Percentiles rank a stretch among this genome's conserved stretches.
These are phyloP conservation scores for Sanguinoderma infundibulare DNA, from an alignment of 1,284 basidiomycete species.

Conservation along the genomic window DNA sequence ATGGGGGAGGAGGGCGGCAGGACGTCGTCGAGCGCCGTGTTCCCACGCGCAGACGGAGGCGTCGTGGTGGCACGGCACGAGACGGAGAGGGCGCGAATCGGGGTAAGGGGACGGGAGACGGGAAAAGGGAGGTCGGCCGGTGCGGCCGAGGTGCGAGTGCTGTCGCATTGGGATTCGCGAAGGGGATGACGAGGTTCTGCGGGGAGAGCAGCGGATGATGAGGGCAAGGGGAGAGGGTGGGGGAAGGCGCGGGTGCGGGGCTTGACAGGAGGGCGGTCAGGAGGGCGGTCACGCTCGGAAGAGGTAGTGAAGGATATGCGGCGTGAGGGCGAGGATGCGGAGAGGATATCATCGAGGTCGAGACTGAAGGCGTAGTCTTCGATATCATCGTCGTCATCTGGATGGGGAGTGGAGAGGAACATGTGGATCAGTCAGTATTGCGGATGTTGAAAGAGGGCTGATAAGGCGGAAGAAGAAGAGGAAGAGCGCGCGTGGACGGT, in stretches of 20 bases:
- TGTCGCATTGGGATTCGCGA: not conserved
- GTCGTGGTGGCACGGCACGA: constrained; percentile 1
- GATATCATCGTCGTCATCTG: constrained; percentile 27
- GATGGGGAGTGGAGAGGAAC: constrained; percentile 4
- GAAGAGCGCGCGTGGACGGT: constrained; percentile 3
- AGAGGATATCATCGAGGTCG: constrained; percentile 15
- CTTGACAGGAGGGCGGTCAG: constrained; percentile 19
- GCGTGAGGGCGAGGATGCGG: constrained; percentile 27
- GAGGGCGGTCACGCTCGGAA: constrained; percentile 34
- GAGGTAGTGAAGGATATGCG: constrained; percentile 38
- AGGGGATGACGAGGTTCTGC: constrained; percentile 6
- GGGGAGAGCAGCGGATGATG: not conserved
- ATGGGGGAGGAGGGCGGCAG: constrained; percentile 22
- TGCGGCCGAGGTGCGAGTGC: constrained; percentile 10
- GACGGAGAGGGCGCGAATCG: constrained; percentile 9
- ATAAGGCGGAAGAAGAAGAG: constrained; percentile 2
- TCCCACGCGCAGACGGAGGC: not conserved
- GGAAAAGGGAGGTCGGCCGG: not conserved
- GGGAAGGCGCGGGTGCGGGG: not conserved
- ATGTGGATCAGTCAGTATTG: constrained; percentile 18
- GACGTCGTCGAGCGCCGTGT: constrained; percentile 1
- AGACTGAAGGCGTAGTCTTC: constrained; percentile 21
- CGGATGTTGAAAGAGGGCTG: constrained; percentile 1
- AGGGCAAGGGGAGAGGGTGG: not conserved
- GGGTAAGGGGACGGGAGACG: constrained; percentile 5